Percentiles rank a stretch among this genome's conserved stretches.
Conservation (phyloP, 768 basidiomycete genomes). For the Pleurotus cornucopiae region DNA sequence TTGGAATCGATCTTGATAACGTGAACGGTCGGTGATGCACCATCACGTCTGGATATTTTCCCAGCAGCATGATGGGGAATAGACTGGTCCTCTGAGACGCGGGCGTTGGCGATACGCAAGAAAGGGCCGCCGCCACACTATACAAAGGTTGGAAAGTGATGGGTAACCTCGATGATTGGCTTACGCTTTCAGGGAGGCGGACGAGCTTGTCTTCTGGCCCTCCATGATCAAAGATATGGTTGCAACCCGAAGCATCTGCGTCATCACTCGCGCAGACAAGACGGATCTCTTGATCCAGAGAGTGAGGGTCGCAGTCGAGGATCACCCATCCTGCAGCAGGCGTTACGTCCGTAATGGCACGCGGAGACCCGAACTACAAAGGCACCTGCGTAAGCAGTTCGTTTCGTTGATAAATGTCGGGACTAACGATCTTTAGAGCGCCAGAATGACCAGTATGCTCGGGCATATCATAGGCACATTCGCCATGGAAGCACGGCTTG, state of each 20-base stretch:
- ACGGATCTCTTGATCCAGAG: constrained; percentile 25
- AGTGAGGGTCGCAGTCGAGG: constrained; percentile 26
- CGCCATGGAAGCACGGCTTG: constrained; percentile 3
- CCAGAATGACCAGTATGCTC: constrained; percentile 11
- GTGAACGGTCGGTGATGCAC: neutral
- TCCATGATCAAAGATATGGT: constrained; percentile 2
- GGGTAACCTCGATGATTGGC: neutral
- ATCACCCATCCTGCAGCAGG: constrained; percentile 34
- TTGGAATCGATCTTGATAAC: neutral
- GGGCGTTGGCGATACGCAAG: neutral
- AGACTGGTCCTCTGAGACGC: neutral
- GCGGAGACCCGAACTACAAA: constrained; percentile 9
- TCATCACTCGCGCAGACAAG: constrained; percentile 20
- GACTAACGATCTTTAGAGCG: constrained; percentile 8
- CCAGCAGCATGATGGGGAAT: neutral
- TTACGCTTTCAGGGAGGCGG: constrained; percentile 2
- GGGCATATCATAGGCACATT: constrained; percentile 3
- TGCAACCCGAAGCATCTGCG: neutral
- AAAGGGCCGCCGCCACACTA: constrained; percentile 1
- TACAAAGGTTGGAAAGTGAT: neutral
- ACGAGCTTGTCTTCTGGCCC: constrained; percentile 2
- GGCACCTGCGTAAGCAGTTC: neutral
- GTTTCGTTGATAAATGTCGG: neutral
- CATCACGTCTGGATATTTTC: neutral
- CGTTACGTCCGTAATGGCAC: constrained; percentile 19